phyloP scores from a whole-genome alignment of 805 yeast species.

The Cyberlindnera veronae region DNA sequence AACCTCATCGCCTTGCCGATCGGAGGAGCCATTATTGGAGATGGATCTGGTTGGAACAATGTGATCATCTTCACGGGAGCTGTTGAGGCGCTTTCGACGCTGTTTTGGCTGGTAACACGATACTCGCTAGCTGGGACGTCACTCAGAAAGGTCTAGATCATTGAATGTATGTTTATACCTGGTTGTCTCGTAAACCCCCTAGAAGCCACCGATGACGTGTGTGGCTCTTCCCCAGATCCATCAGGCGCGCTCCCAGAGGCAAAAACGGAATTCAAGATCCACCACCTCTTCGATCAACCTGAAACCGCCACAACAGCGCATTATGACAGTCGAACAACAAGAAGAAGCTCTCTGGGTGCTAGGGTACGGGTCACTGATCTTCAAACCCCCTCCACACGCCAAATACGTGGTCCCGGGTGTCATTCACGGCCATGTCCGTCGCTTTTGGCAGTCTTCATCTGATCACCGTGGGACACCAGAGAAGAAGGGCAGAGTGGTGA shows the following conservation, averaged over 20 bases:
- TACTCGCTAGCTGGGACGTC: slow-evolving; percentile 11
- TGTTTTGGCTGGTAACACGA: slow-evolving; percentile 18
- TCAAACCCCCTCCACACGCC: slow-evolving; percentile 82
- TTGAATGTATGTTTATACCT: too few relatives aligned
- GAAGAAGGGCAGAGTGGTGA: slow-evolving; percentile 86
- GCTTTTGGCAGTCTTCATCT: slow-evolving; percentile 89
- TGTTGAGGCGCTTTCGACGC: slow-evolving; percentile 9
- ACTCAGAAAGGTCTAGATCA: slow-evolving; percentile 1
- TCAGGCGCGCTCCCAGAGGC: too few relatives aligned
- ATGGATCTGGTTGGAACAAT: slow-evolving; percentile 35
- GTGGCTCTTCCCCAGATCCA: not conserved
- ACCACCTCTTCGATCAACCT: slow-evolving; percentile 1
- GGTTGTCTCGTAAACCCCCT: too few relatives aligned
- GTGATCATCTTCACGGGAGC: slow-evolving; percentile 38
- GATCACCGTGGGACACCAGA: slow-evolving; percentile 91
- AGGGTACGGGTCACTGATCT: slow-evolving; percentile 87
- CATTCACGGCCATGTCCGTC: slow-evolving; percentile 68
- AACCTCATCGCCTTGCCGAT: slow-evolving; percentile 47
- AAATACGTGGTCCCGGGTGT: slow-evolving; percentile 65
- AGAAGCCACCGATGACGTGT: too few relatives aligned
- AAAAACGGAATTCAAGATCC: too few relatives aligned
- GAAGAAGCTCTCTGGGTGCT: slow-evolving; percentile 65
- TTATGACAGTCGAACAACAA: slow-evolving; percentile 16
- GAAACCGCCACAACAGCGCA: not conserved
- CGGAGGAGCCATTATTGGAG: slow-evolving; percentile 44